Evolutionary conservation across 2,329 filamentous ascomycete species (phyloP).

Genomic region (Pseudonectria buxi): DNA sequence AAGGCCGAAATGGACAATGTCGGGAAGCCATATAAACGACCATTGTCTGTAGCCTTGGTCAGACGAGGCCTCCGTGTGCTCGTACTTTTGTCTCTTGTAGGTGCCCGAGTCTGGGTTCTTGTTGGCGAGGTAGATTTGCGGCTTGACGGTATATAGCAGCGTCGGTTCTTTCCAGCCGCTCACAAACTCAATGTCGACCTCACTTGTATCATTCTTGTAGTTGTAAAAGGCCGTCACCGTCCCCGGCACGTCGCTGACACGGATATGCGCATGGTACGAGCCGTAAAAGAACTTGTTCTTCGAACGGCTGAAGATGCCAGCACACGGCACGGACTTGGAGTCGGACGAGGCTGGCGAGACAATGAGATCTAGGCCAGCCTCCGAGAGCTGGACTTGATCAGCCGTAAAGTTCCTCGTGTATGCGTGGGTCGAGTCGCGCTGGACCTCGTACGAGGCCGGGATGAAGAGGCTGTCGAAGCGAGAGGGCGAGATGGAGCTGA

Average conservation of each 20-base stretch:
- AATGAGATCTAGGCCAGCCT: too few relatives aligned
- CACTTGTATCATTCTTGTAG: constrained; percentile 1
- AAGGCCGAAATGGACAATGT: too few relatives aligned
- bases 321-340: constrained; percentile 1
- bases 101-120: too few relatives aligned
- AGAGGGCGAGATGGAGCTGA: too few relatives aligned
- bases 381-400: neutral
- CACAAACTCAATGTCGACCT: constrained; percentile 3
- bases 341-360: too few relatives aligned
- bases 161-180: constrained; percentile 1
- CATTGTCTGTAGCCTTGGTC: too few relatives aligned
- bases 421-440: neutral
- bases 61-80: too few relatives aligned
- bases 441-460: constrained; percentile 1
- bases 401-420: constrained; percentile 3
- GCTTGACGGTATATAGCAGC: neutral
- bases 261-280: too few relatives aligned
- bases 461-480: constrained; percentile 1
- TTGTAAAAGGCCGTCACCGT: constrained; percentile 3
- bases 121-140: too few relatives aligned
- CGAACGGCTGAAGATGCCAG: neutral
- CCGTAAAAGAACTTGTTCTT: too few relatives aligned
- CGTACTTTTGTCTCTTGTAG: too few relatives aligned
- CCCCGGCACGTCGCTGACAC: neutral
- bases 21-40: too few relatives aligned